These are phyloP conservation scores for Eucalyptus polyanthemos DNA, from an alignment of 345 rosid species.

Conservation along the genomic window DNA sequence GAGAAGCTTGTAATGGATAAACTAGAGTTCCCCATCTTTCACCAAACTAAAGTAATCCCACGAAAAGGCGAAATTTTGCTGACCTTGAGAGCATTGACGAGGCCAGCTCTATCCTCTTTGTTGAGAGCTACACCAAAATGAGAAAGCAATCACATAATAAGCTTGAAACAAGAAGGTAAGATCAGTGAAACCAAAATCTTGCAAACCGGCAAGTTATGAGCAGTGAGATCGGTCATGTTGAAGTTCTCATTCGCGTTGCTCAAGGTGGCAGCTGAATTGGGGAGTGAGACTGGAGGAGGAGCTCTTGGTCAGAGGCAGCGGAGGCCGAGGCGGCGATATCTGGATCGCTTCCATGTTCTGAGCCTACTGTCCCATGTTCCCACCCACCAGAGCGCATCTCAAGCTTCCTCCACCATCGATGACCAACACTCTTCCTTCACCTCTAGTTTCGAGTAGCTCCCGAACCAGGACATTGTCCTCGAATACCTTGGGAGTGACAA, in stretches of 20 bases:
- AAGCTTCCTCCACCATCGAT: slow-evolving; percentile 86
- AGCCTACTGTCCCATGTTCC: slow-evolving; percentile 60
- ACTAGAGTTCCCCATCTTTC: neutral
- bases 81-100: slow-evolving; percentile 75
- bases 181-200: neutral
- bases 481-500: slow-evolving; percentile 65
- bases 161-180: neutral
- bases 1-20: neutral
- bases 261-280: slow-evolving; percentile 14
- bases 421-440: slow-evolving; percentile 72
- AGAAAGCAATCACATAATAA: neutral
- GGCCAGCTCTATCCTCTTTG: slow-evolving; percentile 58
- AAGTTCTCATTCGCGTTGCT: slow-evolving; percentile 50
- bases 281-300: too few relatives aligned
- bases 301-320: too few relatives aligned
- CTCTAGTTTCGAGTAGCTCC: slow-evolving; percentile 58
- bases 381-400: slow-evolving; percentile 79
- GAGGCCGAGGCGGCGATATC: too few relatives aligned
- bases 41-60: neutral
- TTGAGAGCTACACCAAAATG: slow-evolving; percentile 36
- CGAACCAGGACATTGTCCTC: slow-evolving; percentile 82
- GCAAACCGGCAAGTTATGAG: slow-evolving; percentile 18
- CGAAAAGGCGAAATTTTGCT: neutral
- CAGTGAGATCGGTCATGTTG: slow-evolving; percentile 60
- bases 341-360: slow-evolving; percentile 76